Evolutionary conservation across 371 early-diverging fungal genomes (phyloP), one percentile per base, ranked within the genome.

Genomic region (Conidiobolus incongruus): DNA sequence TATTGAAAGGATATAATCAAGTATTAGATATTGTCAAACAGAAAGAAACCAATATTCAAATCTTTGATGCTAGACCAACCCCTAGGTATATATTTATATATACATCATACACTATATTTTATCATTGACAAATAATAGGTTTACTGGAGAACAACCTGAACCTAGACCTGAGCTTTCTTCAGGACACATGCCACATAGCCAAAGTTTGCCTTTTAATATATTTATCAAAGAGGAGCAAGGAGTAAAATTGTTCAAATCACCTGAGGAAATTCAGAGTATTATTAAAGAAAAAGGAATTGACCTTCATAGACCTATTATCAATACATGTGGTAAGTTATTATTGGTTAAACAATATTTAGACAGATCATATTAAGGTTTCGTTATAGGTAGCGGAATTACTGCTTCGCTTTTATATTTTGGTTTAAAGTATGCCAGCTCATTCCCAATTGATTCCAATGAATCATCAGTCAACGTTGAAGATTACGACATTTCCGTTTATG

Each of bases 131-230:
- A 10, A 11, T 15, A 23, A 47, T 44, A 60, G 78, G n/a, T 84
- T 87, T 50, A 65, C 66, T 3, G 88, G 88, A 4, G 61, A 56
- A 36, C 76, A 66, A 13, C 79, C 84, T 1, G 93, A 92, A 52
- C 84, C 86, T 13, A 72, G 93, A 0, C 67, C 69, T 6, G 82
- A 82, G 0, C 54, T 93, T 11, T 64, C 77, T 3, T 72, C 75
- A 1, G 94, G 93, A 12, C 85, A 85, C 49, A 88, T 91, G 74
- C 86, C 88, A 8, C 51, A 65, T 8, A 71, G 87, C 8, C 62
- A 75, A 50, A 77, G 64, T 53, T 62, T 83, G 22, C 74, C 81
- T 1, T 79, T 72, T 35, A 44, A 63, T 22, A 58, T 67, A 23
- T 59, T 87, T 0, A 56, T 74, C 20, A 52, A 64, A 10, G 43